Evolutionary conservation across 306 rosid genomes (phyloP).

Genomic region (Trifolium subterraneum): DNA sequence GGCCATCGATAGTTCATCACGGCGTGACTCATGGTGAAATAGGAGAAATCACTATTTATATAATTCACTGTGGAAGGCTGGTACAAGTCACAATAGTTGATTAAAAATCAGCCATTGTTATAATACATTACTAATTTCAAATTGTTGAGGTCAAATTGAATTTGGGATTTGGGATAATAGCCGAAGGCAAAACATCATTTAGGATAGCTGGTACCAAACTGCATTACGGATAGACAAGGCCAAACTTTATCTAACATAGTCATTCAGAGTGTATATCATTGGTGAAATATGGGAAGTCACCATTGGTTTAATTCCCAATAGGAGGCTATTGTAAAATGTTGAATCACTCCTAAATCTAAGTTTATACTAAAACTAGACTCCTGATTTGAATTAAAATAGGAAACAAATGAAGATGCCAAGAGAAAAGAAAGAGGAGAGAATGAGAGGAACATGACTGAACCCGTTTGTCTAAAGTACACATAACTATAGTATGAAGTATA

Average conservation of each 20-base stretch:
- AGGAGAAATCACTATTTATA: neutral
- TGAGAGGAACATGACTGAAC: neutral
- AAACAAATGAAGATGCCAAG: neutral
- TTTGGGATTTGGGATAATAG: neutral
- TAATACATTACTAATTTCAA: neutral
- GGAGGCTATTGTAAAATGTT: neutral
- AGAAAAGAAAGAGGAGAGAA: neutral
- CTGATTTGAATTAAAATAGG: neutral
- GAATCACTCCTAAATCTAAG: neutral
- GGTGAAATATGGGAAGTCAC: neutral
- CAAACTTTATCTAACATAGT: neutral
- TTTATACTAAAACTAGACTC: neutral
- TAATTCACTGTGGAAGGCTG: neutral
- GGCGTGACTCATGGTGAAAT: neutral
- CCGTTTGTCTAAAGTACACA: neutral
- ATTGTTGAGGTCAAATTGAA: neutral
- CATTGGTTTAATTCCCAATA: neutral
- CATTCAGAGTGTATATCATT: neutral
- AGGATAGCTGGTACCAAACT: neutral
- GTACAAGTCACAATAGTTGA: neutral
- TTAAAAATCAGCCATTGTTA: neutral
- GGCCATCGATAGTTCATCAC: neutral
- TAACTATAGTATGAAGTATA: neutral
- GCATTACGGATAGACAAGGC: neutral
- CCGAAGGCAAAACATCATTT: neutral